Conservation (phyloP, 2,329 filamentous ascomycete species). For the Fusarium stilboides region DNA sequence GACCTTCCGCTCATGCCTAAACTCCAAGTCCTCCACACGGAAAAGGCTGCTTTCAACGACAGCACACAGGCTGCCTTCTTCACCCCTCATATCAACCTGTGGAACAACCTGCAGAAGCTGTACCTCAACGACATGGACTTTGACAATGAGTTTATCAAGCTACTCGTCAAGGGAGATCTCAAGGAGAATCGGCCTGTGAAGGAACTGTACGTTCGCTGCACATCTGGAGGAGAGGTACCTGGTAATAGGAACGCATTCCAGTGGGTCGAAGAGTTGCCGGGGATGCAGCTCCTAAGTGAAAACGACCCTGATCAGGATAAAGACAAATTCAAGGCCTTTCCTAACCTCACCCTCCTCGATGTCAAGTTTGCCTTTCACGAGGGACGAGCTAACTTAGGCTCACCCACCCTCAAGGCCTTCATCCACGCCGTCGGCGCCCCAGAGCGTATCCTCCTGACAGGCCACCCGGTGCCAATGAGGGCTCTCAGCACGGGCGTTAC, state of each 20-base stretch:
- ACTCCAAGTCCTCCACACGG: constrained; percentile 13
- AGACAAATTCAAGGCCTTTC: constrained; percentile 29
- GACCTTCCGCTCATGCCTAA: constrained; percentile 28
- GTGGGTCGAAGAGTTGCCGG: background rate
- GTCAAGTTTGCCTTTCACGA: constrained; percentile 11
- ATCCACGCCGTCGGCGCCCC: constrained; percentile 31
- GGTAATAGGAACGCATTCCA: constrained; percentile 5
- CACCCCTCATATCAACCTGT: constrained; percentile 22
- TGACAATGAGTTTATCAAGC: constrained; percentile 27
- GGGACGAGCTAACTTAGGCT: constrained; percentile 9
- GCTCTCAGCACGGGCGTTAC: constrained; percentile 9
- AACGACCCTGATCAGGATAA: constrained; percentile 20
- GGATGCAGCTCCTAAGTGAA: constrained; percentile 4
- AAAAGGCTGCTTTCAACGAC: constrained; percentile 10
- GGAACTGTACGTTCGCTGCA: constrained; percentile 21
- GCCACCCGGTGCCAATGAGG: constrained; percentile 11
- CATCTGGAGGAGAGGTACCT: constrained; percentile 12
- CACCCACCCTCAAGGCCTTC: constrained; percentile 22
- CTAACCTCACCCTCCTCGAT: constrained; percentile 19
- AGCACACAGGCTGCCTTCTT: constrained; percentile 33
- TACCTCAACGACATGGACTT: constrained; percentile 28
- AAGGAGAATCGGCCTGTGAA: constrained; percentile 23
- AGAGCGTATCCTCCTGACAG: constrained; percentile 14
- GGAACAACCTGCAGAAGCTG: constrained; percentile 26
- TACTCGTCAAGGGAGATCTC: constrained; percentile 21